Evolutionary conservation across 257 asterid species (phyloP).

Genomic region (Capsicum rhomboideum): DNA sequence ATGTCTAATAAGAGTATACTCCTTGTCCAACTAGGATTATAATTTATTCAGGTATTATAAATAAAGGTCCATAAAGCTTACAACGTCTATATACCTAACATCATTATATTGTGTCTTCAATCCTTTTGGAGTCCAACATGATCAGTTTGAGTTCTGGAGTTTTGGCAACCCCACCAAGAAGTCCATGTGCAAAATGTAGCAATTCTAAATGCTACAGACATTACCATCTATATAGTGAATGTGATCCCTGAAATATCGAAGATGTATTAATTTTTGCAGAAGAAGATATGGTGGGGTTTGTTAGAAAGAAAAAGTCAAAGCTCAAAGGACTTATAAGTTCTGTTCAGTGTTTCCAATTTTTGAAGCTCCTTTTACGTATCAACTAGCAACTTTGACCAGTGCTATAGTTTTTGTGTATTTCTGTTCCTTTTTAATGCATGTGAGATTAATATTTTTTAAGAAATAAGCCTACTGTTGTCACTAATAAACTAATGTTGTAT

Average conservation of each 20-base stretch:
- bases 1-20: no score
- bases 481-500: not conserved
- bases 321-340: not conserved
- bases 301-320: not conserved
- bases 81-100: not conserved
- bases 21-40: not conserved
- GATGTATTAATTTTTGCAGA: not conserved
- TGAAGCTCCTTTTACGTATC: not conserved
- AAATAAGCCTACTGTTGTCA: no score
- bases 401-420: not conserved
- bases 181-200: not conserved
- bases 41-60: no score
- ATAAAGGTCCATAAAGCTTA: not conserved
- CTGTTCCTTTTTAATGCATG: no score
- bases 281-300: constrained; percentile 1
- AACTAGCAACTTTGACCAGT: no score
- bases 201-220: not conserved
- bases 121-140: not conserved
- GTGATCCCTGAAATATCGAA: not conserved
- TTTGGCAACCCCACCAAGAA: not conserved
- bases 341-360: constrained; percentile 2
- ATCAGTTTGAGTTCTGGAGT: not conserved
- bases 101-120: not conserved
- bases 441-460: no score
- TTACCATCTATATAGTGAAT: not conserved